These are phyloP conservation scores for Barnettozyma sp. DNA, from an alignment of 805 yeast species.

Conservation along the genomic window DNA sequence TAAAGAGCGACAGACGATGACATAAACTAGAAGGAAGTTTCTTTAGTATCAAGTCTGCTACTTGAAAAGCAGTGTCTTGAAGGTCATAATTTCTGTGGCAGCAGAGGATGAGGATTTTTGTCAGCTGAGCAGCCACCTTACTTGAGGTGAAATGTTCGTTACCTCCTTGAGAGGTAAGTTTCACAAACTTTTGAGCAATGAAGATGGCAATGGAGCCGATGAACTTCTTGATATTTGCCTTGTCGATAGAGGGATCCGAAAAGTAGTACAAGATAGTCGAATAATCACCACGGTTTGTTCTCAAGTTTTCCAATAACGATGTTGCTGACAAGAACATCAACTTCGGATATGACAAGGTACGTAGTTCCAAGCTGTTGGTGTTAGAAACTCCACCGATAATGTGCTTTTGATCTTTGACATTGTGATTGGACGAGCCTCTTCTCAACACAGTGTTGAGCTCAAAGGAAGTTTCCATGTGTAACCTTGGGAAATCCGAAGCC, in stretches of 20 bases:
- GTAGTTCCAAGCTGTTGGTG: slow-evolving; percentile 43
- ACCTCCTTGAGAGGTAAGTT: slow-evolving; percentile 40
- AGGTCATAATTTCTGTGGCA: slow-evolving; percentile 72
- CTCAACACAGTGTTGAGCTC: slow-evolving; percentile 87
- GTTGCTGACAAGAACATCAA: slow-evolving; percentile 85
- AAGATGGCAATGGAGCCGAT: slow-evolving; percentile 59
- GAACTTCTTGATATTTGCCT: slow-evolving; percentile 61
- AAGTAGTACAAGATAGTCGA: slow-evolving; percentile 71
- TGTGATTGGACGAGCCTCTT: slow-evolving; percentile 80
- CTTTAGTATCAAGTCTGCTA: slow-evolving; percentile 61
- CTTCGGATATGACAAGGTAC: slow-evolving; percentile 60
- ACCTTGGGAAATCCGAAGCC: slow-evolving; percentile 73
- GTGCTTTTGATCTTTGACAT: slow-evolving; percentile 68
- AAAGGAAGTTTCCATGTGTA: slow-evolving; percentile 83
- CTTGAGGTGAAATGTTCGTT: slow-evolving; percentile 50
- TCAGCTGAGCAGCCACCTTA: slow-evolving; percentile 60
- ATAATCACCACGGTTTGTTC: slow-evolving; percentile 78
- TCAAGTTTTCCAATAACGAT: slow-evolving; percentile 65
- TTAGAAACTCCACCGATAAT: slow-evolving; percentile 35
- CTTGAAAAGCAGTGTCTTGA: slow-evolving; percentile 73
- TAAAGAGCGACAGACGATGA: slow-evolving; percentile 62
- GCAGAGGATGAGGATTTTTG: slow-evolving; percentile 57
- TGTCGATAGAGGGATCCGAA: slow-evolving; percentile 75
- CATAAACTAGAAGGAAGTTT: slow-evolving; percentile 75
- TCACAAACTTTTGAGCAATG: slow-evolving; percentile 50